Evolutionary conservation across 352 stramenopile species (phyloP).

Genomic region (Hyaloperonospora arabidopsidis): DNA sequence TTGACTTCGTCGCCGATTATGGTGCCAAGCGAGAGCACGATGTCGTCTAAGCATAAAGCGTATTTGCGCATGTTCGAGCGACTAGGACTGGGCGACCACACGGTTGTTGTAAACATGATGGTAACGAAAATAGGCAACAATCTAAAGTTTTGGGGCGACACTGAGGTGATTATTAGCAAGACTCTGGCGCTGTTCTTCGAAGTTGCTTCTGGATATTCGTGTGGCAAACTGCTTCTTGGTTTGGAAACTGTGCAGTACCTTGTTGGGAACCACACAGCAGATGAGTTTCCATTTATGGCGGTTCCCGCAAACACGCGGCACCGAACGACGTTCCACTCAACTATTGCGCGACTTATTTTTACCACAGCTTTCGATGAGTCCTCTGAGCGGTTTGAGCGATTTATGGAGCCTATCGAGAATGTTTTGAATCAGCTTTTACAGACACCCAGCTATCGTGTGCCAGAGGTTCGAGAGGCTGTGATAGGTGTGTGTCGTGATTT

Average conservation of each 20-base stretch:
- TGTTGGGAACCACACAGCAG: conserved; percentile 92
- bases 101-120: conserved; percentile 96
- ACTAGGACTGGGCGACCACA: conserved; percentile 95
- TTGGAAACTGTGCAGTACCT: conserved; percentile 97
- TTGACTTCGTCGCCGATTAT: conserved; percentile 66
- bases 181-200: conserved; percentile 96
- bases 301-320: conserved; percentile 91
- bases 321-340: conserved; percentile 96
- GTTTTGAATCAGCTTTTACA: conserved; percentile 77
- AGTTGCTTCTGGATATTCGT: conserved; percentile 94
- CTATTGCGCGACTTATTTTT: conserved; percentile 93
- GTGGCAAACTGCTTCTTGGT: conserved; percentile 94
- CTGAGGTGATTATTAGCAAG: conserved; percentile 93
- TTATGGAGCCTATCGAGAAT: conserved; percentile 91
- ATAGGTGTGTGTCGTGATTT: conserved; percentile 96
- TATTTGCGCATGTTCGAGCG: conserved; percentile 97
- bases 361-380: conserved; percentile 91
- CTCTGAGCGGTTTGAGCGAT: conserved; percentile 92
- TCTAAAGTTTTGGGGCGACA: conserved; percentile 96
- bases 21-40: conserved; percentile 57
- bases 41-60: conserved; percentile 91
- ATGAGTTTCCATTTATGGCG: conserved; percentile 96
- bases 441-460: conserved; percentile 61
- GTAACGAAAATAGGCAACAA: conserved; percentile 98
- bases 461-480: conserved; percentile 82